Evolutionary conservation across 2,329 filamentous ascomycete species (phyloP).

Genomic region (Clarireedia hainanense): DNA sequence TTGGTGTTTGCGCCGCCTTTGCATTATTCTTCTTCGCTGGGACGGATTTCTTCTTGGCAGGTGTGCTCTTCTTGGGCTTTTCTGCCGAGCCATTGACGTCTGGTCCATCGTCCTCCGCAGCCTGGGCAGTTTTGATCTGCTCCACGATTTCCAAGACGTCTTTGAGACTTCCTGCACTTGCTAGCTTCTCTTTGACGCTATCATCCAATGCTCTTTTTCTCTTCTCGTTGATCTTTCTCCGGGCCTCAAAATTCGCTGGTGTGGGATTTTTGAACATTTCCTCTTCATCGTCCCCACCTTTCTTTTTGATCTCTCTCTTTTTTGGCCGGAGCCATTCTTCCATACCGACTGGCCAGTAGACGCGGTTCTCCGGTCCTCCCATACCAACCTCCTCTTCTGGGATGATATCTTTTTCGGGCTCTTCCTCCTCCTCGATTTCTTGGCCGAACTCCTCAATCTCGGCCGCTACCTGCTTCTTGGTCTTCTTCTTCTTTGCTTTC

Average conservation of each 20-base stretch:
- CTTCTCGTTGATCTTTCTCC: conserved; percentile 17
- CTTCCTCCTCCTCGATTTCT: conserved; percentile 31
- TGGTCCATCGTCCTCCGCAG: neutral
- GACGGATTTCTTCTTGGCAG: conserved; percentile 18
- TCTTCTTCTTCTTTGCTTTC: conserved; percentile 34
- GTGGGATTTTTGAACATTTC: conserved; percentile 26
- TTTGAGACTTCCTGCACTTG: conserved; percentile 14
- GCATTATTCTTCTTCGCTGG: conserved; percentile 22
- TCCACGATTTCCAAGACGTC: conserved; percentile 24
- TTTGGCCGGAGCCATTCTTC: conserved; percentile 82
- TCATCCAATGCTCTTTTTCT: conserved; percentile 17
- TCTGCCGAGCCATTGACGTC: conserved; percentile 1
- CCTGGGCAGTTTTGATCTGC: conserved; percentile 14
- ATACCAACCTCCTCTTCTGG: conserved; percentile 65
- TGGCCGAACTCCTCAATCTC: conserved; percentile 29
- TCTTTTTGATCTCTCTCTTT: conserved; percentile 59
- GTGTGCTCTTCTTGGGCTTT: conserved; percentile 13
- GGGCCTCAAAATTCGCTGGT: conserved; percentile 24
- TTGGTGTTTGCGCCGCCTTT: neutral
- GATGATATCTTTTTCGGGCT: conserved; percentile 31
- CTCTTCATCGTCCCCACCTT: conserved; percentile 31
- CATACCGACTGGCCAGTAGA: conserved; percentile 87
- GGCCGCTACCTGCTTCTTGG: conserved; percentile 31
- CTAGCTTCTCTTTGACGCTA: conserved; percentile 16
- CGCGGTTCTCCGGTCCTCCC: conserved; percentile 73